A percentile compares a stretch with the other conserved stretches of the same genome.
These are phyloP conservation scores for Lantana camara DNA, from an alignment of 257 asterid species.

Conservation along the genomic window DNA sequence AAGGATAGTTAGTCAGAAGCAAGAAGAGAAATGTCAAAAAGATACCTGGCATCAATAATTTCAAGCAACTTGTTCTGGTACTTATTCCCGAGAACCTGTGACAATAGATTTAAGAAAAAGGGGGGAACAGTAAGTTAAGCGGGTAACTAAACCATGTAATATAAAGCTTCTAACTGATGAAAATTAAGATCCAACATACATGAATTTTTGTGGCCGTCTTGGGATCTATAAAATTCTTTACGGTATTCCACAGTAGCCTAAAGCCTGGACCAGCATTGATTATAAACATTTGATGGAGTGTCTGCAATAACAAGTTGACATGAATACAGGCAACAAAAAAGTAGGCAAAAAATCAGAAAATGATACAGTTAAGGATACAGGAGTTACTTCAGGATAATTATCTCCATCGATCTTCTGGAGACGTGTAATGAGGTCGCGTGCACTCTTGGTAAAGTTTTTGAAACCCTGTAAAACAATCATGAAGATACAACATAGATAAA, in stretches of 20 bases:
- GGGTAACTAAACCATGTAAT: slow-evolving; percentile 18
- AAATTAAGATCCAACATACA: slow-evolving; percentile 42
- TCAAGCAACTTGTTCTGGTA: slow-evolving; percentile 84
- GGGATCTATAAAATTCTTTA: slow-evolving; percentile 73
- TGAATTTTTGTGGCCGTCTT: slow-evolving; percentile 74
- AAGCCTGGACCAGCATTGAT: slow-evolving; percentile 88
- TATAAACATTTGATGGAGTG: slow-evolving; percentile 83
- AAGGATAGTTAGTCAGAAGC: slow-evolving; percentile 18
- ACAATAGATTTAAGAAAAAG: slow-evolving; percentile 19
- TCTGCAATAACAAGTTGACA: slow-evolving; percentile 48
- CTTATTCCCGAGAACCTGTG: slow-evolving; percentile 75
- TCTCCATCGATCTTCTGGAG: slow-evolving; percentile 90
- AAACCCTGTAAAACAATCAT: slow-evolving; percentile 54
- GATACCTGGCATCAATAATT: slow-evolving; percentile 69
- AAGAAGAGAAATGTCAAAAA: slow-evolving; percentile 11
- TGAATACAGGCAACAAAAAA: slow-evolving; percentile 26
- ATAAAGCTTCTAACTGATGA: slow-evolving; percentile 6
- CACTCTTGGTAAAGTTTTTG: slow-evolving; percentile 72
- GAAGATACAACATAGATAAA: slow-evolving; percentile 10
- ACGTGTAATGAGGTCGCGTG: slow-evolving; percentile 72
- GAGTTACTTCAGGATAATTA: slow-evolving; percentile 79
- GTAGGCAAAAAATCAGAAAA: slow-evolving; percentile 14
- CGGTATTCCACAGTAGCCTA: slow-evolving; percentile 71
- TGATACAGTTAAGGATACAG: slow-evolving; percentile 27
- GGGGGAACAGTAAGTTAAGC: slow-evolving; percentile 24